Base-by-base conservation (phyloP, 2,329 filamentous ascomycete species). In the Mollisia scopiformis region DNA sequence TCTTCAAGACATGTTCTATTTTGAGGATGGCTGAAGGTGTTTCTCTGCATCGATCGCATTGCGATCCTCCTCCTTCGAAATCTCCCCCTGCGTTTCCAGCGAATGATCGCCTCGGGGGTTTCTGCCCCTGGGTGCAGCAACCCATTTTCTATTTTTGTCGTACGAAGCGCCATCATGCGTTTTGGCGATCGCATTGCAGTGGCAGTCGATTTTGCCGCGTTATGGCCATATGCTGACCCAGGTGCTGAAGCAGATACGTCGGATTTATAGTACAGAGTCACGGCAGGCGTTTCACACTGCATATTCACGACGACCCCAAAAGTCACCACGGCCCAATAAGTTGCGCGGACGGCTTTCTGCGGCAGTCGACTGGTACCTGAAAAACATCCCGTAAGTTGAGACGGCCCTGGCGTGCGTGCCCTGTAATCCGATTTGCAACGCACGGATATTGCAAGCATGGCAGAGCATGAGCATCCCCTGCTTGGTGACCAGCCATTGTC, bases 361-460 rank as follows among this genome's bases (percentile, higher is more conserved):
- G 50, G 51, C 56, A 19, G 7, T 55, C 43, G 28, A 14, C 49
- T 31, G 35, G 46, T 54, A 62, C 53, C 54, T 55, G 59, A 23
- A 58, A 55, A 30, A 43, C 35, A 59, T 54, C 50, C 25, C 28
- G 68, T 70, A 62, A 66, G 68, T 69, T 67, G 58, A 62, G 62
- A 68, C 66, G 49, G 54, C 52, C 57, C 59, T 43, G 31, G 47
- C 61, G 30, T 59, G 47, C 61, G 30, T 59, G 60, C 62, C 62
- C 57, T 66, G 61, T 39, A 63, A 57, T 58, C 53, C 57, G 58
- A 58, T 56, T 55, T 64, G 37, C 43, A 23, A 59, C 62, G 65
- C 68, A 69, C 67, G 59, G 68, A 69, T 69, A 63, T 65, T 68
- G 63, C 63, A 67, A 55, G 61, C 65, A 69, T 66, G 54, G 57